Evolutionary conservation across 768 basidiomycete species (phyloP), one percentile per base, ranked within the genome.

Genomic region (Hericium erinaceus): DNA sequence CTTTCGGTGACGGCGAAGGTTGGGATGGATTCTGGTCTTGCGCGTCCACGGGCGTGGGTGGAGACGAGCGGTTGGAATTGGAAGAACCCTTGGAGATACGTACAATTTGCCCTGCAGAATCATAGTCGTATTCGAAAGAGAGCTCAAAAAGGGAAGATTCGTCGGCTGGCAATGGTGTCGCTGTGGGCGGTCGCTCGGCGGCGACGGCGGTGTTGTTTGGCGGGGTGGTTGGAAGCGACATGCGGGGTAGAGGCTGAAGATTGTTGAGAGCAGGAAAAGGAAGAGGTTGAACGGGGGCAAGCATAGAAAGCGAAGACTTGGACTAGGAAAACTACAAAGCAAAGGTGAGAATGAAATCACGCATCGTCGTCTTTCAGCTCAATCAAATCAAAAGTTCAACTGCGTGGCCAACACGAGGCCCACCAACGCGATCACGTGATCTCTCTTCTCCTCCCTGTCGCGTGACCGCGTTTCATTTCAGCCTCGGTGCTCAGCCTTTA

Each of bases 81-180:
- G 74, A 68, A 49, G 77, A 75, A 48, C 79, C 78, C 65, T 82
- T 84, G 6, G 82, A 80, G 16, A 78, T 73, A 12, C 84, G 80
- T 49, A 83, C 72, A 56, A 75, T 73, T 58, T 84, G 77, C 7
- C 83, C 84, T 8, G 79, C 72, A 11, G 74, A 71, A 70, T 82
- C 80, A 48, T 72, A 74, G 61, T 80, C 74, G 59, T 84, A 87
- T 63, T 83, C 81, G 68, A 87, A 85, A 7, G 82, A 84, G 54
- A 85, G 77, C 64, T 85, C 84, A 59, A 82, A 80, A 56, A 80
- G 71, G 12, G 80, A 80, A 1, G 81, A 81, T 60, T 82, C 82
- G 65, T 84, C 82, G 22, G 82, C 83, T 55, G 70, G 67, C 2
- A 76, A 70, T 2, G 71, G 28, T 10, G 39, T 20, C 20, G 33